Base-by-base conservation (phyloP, 345 rosid species). In the Tarenaya hassleriana region DNA sequence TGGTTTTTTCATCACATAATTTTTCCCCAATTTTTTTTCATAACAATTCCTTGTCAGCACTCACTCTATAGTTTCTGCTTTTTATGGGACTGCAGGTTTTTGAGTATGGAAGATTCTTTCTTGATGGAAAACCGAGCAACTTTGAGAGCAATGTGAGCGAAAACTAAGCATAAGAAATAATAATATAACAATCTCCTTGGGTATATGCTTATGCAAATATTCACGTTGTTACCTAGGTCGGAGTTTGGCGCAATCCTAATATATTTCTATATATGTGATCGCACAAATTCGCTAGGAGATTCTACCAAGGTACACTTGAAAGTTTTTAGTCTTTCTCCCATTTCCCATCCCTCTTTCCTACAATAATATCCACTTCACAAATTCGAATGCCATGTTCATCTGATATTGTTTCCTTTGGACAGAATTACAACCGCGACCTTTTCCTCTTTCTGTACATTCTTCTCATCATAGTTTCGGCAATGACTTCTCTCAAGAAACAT, bases 351-450 rank as follows among this genome's bases (percentile, higher is more conserved):
- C 8, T 5, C n/a, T 1, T 20, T n/a, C 50, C 13, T n/a, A 19
- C 8, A n/a, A 29, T 18, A 20, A 34, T 35, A n/a, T 43, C 29
- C 17, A 35, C 5, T 33, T 31, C 21, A 11, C n/a, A 10, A 6
- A 50, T 3, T 19, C 64, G 49, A 39, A 50, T 38, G 20, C 38
- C 34, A 56, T 34, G 34, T 64, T 67, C 34, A 40, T 21, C 10
- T 10, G 34, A 45, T 51, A 58, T 66, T 31, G 49, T 60, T 53
- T 71, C 39, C 41, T 62, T 72, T 64, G 60, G n/a, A 67, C 95
- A 92, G 98, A 73, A 50, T 38, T 88, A 92, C 95, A 83, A 79
- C 68, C 94, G 95, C 5, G 98, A 92, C n/a, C n/a, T n/a, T n/a
- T n/a, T n/a, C n/a, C n/a, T n/a, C n/a, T n/a, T n/a, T n/a, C n/a